These are phyloP conservation scores for Irineochytrium annulatum DNA, from an alignment of 192 early-diverging fungal species.

Conservation along the genomic window DNA sequence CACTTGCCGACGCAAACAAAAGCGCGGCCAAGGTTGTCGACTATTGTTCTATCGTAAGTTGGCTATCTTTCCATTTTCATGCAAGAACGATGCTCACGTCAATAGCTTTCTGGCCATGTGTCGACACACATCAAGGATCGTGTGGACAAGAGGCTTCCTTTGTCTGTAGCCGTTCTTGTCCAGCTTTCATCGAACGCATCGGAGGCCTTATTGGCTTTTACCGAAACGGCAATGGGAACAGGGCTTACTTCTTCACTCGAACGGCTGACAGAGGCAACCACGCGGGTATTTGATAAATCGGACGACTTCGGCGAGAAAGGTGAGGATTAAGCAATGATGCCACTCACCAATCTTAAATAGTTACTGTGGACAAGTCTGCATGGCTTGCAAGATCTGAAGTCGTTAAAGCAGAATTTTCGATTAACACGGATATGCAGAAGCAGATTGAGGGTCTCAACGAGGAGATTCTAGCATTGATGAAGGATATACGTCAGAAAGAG, in stretches of 20 bases:
- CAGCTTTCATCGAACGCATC: slow-evolving; percentile 56
- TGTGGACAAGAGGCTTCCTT: slow-evolving; percentile 37
- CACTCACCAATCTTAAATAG: not conserved
- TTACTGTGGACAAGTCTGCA: slow-evolving; percentile 38
- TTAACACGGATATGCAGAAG: slow-evolving; percentile 76
- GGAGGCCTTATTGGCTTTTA: slow-evolving; percentile 51
- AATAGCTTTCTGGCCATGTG: slow-evolving; percentile 26
- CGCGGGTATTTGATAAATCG: too few species aligned
- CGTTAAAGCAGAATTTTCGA: slow-evolving; percentile 73
- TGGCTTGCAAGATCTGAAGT: slow-evolving; percentile 78
- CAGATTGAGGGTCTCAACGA: slow-evolving; percentile 71
- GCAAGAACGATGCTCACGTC: not conserved
- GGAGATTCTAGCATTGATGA: slow-evolving; percentile 74
- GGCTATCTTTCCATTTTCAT: not conserved
- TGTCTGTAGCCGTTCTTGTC: slow-evolving; percentile 41
- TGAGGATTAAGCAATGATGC: not conserved
- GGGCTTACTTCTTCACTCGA: slow-evolving; percentile 30
- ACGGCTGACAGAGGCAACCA: too few species aligned
- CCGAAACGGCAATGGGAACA: slow-evolving; percentile 59
- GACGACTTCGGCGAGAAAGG: not conserved
- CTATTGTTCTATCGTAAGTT: slow-evolving; percentile 22
- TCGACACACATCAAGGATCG: slow-evolving; percentile 40
- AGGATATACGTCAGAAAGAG: slow-evolving; percentile 78
- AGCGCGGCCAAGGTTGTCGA: slow-evolving; percentile 7
- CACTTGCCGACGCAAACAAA: slow-evolving; percentile 9